Conservation (phyloP, 352 stramenopile species). For the Pilasporangium apinafurcum region DNA sequence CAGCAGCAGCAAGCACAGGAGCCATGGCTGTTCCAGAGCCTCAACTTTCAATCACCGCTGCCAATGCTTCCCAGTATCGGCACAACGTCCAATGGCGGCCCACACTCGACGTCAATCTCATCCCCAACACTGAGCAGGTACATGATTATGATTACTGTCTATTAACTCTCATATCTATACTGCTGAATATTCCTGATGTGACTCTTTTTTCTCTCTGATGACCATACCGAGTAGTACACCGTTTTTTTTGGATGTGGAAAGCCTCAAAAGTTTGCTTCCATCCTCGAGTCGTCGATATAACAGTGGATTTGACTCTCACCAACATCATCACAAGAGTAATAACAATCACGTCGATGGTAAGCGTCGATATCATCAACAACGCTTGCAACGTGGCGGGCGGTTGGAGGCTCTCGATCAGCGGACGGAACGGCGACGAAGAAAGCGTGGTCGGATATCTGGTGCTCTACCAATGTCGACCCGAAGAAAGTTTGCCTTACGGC, state of each 20-base stretch:
- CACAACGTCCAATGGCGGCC: not conserved
- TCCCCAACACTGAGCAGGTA: not conserved
- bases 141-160: slow-evolving; percentile 1
- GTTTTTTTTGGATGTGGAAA: slow-evolving; percentile 67
- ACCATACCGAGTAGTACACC: slow-evolving; percentile 13
- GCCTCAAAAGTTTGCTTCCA: slow-evolving; percentile 52
- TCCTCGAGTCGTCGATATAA: slow-evolving; percentile 9
- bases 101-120: not conserved
- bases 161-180: not conserved
- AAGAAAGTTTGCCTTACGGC: too few relatives aligned
- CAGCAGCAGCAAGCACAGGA: slow-evolving; percentile 19
- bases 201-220: not conserved
- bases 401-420: too few relatives aligned
- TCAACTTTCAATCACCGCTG: slow-evolving; percentile 20
- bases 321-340: not conserved
- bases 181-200: not conserved
- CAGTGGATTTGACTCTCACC: slow-evolving; percentile 6
- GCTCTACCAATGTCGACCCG: too few relatives aligned
- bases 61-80: not conserved
- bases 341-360: not conserved
- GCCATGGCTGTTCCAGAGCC: slow-evolving; percentile 70
- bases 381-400: too few relatives aligned
- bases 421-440: too few relatives aligned
- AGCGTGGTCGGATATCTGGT: too few relatives aligned
- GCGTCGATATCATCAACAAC: too few relatives aligned